Base-by-base conservation (phyloP, 169 alveolate genomes). In the Amoebophrya sp. region DNA sequence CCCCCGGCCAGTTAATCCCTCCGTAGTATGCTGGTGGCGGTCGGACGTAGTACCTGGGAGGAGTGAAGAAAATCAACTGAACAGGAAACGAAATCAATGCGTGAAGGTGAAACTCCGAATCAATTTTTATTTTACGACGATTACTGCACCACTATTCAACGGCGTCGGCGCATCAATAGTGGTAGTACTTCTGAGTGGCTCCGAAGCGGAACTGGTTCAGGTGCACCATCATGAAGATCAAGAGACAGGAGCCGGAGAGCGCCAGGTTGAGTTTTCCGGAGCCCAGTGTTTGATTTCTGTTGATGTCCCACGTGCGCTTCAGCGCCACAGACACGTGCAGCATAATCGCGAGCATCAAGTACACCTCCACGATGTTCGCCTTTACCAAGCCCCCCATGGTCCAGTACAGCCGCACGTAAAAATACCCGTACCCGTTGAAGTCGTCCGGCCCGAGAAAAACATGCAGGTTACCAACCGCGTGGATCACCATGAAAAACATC, bases 391-490 rank as follows among this genome's bases (percentile, higher is more conserved):
- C 78, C 34, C 78, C 78, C 78, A 58, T 58, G 38, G 78, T 58
- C 78, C 78, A 58, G 78, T 45, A 45, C 67, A n/a, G n/a, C n/a
- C n/a, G n/a, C n/a, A n/a, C n/a, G n/a, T n/a, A n/a, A n/a, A n/a
- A n/a, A n/a, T 88, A 88, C 42, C 70, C 88, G 41, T 88, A 91
- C 70, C 93, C 93, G 58, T 92, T 92, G 89, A 92, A 92, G 91
- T 92, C 92, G 41, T 92, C 93, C 23, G 93, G 93, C 40, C 94
- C 94, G 39, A 92, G 92, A 91, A 92, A 92, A 38, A 88, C 89
- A 92, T 92, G 94, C 69, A 92, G 67, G 90, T 92, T 92, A 39
- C 94, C 94, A 18, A 92, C 90, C 16, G 92, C 94, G 50, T 92
- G 94, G 91, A 92, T 92, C 41, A 92, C 70, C 90, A 92, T 91